phyloP scores from a whole-genome alignment of 176 grass and related monocot genomes.

The Tuctoria greenei region DNA sequence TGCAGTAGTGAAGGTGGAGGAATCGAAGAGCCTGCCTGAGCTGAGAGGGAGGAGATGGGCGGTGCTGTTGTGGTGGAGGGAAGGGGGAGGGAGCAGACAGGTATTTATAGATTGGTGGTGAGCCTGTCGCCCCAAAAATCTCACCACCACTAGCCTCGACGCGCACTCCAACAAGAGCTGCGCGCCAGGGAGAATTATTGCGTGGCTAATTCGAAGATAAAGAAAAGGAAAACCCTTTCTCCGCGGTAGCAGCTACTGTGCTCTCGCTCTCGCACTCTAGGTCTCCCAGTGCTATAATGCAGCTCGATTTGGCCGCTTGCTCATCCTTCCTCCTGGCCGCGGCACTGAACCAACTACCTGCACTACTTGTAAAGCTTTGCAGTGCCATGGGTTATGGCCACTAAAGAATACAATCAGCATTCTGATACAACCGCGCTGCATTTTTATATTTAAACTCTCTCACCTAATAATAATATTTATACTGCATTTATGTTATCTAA shows the following conservation, averaged over 20 bases:
- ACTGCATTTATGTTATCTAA: too few species aligned
- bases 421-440: too few species aligned
- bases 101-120: constrained; percentile 58
- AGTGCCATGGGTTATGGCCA: too few species aligned
- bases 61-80: constrained; percentile 31
- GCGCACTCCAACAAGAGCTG: background rate
- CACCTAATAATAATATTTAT: too few species aligned
- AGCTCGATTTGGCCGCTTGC: constrained; percentile 17
- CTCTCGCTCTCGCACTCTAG: background rate
- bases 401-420: too few species aligned
- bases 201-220: background rate
- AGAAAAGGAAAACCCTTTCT: constrained; percentile 19
- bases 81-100: constrained; percentile 32
- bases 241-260: background rate
- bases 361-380: background rate
- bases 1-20: background rate
- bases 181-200: constrained; percentile 29
- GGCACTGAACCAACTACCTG: background rate
- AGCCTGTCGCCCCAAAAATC: constrained; percentile 29
- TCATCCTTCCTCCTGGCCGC: constrained; percentile 23
- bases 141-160: background rate
- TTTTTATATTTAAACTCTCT: too few species aligned
- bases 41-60: background rate
- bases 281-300: constrained; percentile 12
- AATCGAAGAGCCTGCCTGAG: background rate